Evolutionary conservation across 2,329 filamentous ascomycete genomes (phyloP).

Genomic region (Elsinoe necatrix): DNA sequence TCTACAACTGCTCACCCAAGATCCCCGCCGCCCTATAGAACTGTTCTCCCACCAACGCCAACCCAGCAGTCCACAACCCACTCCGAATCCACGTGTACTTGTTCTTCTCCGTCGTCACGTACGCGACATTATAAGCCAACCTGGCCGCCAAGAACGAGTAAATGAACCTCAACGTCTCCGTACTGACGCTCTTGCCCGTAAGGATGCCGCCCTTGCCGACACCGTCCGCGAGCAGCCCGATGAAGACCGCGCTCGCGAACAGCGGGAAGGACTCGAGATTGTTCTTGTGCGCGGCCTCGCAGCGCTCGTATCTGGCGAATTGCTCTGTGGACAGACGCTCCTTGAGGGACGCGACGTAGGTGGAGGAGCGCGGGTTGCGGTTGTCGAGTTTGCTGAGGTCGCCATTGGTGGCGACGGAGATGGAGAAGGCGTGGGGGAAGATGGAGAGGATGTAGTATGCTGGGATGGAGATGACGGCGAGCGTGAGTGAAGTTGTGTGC

Average conservation of each 20-base stretch:
- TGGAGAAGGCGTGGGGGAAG: slow-evolving; percentile 34
- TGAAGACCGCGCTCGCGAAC: slow-evolving; percentile 37
- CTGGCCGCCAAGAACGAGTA: slow-evolving; percentile 31
- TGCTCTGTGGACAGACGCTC: slow-evolving; percentile 30
- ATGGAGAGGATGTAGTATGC: slow-evolving; percentile 37
- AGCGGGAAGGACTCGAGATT: slow-evolving; percentile 40
- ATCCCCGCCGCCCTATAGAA: slow-evolving; percentile 24
- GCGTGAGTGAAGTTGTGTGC: slow-evolving; percentile 30
- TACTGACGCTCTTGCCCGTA: slow-evolving; percentile 18
- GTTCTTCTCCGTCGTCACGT: slow-evolving; percentile 27
- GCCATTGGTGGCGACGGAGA: slow-evolving; percentile 31
- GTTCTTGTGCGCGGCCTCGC: slow-evolving; percentile 39
- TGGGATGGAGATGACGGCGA: slow-evolving; percentile 38
- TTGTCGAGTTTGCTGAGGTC: slow-evolving; percentile 35
- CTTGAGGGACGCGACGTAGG: slow-evolving; percentile 30
- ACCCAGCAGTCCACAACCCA: slow-evolving; percentile 25
- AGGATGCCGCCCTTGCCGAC: slow-evolving; percentile 23
- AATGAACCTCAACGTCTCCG: slow-evolving; percentile 31
- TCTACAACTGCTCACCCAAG: slow-evolving; percentile 7
- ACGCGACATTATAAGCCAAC: slow-evolving; percentile 32
- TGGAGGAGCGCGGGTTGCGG: slow-evolving; percentile 34
- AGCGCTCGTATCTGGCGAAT: slow-evolving; percentile 38
- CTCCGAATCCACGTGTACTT: slow-evolving; percentile 24
- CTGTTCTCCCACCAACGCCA: slow-evolving; percentile 26
- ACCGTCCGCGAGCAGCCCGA: slow-evolving; percentile 36